These are phyloP conservation scores for Rhodosporidiobolus odoratus DNA, from an alignment of 768 basidiomycete species.

Conservation along the genomic window DNA sequence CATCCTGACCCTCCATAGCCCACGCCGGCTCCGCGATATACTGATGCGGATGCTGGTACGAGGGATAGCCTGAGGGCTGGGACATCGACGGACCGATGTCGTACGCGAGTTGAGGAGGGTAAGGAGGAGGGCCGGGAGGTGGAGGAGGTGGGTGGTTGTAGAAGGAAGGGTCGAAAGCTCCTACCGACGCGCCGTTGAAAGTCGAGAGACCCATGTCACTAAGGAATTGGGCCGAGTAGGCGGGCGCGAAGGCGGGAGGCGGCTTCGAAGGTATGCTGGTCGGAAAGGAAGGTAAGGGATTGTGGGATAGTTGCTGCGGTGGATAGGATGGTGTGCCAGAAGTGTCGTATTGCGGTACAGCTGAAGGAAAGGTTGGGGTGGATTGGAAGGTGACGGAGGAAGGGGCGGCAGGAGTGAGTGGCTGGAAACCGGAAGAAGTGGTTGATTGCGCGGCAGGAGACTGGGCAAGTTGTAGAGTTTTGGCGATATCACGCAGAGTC, in stretches of 20 bases:
- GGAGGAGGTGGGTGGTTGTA: not conserved
- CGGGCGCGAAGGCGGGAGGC: not conserved
- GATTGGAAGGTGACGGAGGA: not conserved
- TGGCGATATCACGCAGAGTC: conserved; percentile 6
- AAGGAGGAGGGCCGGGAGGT: not conserved
- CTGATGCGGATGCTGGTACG: not conserved
- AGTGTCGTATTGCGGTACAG: no score
- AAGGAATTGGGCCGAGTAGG: not conserved
- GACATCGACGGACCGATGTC: not conserved
- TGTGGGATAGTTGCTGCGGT: not conserved
- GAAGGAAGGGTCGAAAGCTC: not conserved
- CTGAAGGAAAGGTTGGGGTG: not conserved
- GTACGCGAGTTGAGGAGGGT: not conserved
- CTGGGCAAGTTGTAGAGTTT: conserved; percentile 3
- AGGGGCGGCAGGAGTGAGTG: not conserved
- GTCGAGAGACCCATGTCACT: not conserved
- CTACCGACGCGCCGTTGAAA: not conserved
- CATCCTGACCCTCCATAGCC: not conserved
- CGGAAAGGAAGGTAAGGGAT: not conserved
- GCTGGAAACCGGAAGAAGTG: not conserved
- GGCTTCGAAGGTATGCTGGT: not conserved
- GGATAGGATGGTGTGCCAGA: no score
- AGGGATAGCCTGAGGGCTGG: not conserved
- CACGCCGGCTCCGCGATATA: not conserved
- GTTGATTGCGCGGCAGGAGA: not conserved